Evolutionary conservation across 495 filamentous ascomycete species (phyloP).

Genomic region (Aspergillus cristatus): DNA sequence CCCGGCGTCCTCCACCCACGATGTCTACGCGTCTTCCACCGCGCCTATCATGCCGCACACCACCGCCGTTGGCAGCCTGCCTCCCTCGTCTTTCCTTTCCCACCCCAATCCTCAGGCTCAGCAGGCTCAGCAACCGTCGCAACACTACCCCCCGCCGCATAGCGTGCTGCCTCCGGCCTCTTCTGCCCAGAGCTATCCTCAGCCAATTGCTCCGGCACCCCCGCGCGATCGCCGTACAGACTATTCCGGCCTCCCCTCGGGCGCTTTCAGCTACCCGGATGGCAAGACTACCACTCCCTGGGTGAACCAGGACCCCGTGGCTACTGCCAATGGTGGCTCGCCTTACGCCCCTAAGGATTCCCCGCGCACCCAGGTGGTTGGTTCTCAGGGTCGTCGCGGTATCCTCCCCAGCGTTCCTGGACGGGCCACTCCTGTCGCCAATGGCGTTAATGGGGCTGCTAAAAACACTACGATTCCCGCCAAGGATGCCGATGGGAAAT

Average conservation of each 20-base stretch:
- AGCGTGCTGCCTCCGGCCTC: constrained; percentile 58
- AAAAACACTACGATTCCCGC: constrained; percentile 74
- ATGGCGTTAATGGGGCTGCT: constrained; percentile 48
- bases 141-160: constrained; percentile 51
- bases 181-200: constrained; percentile 56
- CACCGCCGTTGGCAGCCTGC: constrained; percentile 53
- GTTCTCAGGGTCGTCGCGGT: constrained; percentile 80
- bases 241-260: constrained; percentile 52
- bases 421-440: constrained; percentile 54
- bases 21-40: constrained; percentile 42
- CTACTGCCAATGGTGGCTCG: constrained; percentile 30
- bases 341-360: constrained; percentile 38
- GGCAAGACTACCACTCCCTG: constrained; percentile 31
- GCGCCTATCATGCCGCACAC: constrained; percentile 42
- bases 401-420: constrained; percentile 87
- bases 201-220: constrained; percentile 63
- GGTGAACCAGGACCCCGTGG: constrained; percentile 28
- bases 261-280: constrained; percentile 45
- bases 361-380: constrained; percentile 80
- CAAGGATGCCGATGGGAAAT: constrained; percentile 95
- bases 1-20: constrained; percentile 54
- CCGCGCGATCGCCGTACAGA: constrained; percentile 46
- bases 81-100: constrained; percentile 41
- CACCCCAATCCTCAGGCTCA: constrained; percentile 41
- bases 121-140: constrained; percentile 41